Evolutionary conservation across 805 yeast species (phyloP).

Genomic region (Starmerella vaccinii): DNA sequence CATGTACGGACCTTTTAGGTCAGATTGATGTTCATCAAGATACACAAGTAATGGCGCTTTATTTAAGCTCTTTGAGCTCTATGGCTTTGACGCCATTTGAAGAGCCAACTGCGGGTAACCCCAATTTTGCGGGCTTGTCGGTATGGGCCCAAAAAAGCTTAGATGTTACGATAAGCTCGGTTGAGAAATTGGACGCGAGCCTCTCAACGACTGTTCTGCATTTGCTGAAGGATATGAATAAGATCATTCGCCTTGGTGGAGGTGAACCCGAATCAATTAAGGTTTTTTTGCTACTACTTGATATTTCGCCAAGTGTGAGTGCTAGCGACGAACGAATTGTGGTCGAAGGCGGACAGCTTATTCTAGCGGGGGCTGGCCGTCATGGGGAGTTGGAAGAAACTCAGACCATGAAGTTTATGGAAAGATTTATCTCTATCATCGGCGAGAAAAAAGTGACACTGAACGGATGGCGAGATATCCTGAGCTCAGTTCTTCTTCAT

Average conservation of each 20-base stretch:
- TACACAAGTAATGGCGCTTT: constrained; percentile 5
- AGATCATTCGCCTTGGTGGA: neutral
- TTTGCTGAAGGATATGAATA: constrained; percentile 7
- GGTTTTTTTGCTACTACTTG: constrained; percentile 12
- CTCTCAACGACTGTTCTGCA: neutral
- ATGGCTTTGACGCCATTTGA: constrained; percentile 18
- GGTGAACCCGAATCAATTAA: neutral
- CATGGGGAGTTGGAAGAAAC: constrained; percentile 1
- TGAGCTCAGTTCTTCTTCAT: constrained; percentile 45
- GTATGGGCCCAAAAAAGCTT: constrained; percentile 12
- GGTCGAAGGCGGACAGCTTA: constrained; percentile 12
- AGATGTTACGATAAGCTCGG: neutral
- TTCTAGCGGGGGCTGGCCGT: constrained; percentile 11
- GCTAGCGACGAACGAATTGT: neutral
- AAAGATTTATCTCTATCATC: constrained; percentile 23
- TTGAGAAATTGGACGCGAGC: neutral
- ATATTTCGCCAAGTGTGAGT: neutral
- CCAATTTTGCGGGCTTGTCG: constrained; percentile 13
- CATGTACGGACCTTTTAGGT: constrained; percentile 44
- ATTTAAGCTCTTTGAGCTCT: constrained; percentile 10
- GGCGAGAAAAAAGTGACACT: constrained; percentile 31
- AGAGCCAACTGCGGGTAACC: constrained; percentile 8
- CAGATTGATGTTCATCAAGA: constrained; percentile 20
- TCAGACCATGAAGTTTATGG: constrained; percentile 7
- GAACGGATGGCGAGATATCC: constrained; percentile 30